These are phyloP conservation scores for Noccaea bulbosa DNA, from an alignment of 345 rosid genomes.

Conservation along the genomic window DNA sequence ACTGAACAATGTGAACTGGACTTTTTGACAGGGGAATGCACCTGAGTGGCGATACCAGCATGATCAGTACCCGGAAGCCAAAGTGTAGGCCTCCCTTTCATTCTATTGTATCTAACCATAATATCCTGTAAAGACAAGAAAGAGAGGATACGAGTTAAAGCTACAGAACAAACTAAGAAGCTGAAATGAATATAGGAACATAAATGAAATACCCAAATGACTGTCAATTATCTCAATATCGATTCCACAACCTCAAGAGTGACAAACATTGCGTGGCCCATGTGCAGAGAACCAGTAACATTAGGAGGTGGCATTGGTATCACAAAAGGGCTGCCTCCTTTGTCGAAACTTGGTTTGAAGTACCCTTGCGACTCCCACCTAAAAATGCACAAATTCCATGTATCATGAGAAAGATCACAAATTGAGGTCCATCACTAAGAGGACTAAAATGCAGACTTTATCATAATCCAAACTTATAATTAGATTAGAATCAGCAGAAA, in stretches of 20 bases:
- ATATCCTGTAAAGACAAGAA: slow-evolving; percentile 47
- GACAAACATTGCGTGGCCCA: slow-evolving; percentile 99
- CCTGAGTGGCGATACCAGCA: slow-evolving; percentile 99
- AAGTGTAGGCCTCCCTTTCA: slow-evolving; percentile 95
- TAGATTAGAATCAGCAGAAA: slow-evolving; percentile 16
- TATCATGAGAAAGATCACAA: neutral
- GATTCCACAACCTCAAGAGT: slow-evolving; percentile 83
- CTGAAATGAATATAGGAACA: slow-evolving; percentile 14
- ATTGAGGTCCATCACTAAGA: no score
- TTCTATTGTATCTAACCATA: slow-evolving; percentile 86
- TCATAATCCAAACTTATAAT: neutral
- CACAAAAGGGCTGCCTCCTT: slow-evolving; percentile 80
- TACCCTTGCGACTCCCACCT: slow-evolving; percentile 99
- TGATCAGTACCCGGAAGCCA: slow-evolving; percentile 99
- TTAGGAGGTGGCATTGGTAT: slow-evolving; percentile 98
- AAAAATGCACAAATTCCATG: slow-evolving; percentile 30
- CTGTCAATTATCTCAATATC: slow-evolving; percentile 35
- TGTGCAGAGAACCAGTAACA: slow-evolving; percentile 95
- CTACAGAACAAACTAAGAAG: slow-evolving; percentile 29
- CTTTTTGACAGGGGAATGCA: slow-evolving; percentile 38
- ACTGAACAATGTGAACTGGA: slow-evolving; percentile 10
- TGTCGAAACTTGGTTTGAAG: slow-evolving; percentile 76
- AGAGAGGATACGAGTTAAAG: slow-evolving; percentile 19
- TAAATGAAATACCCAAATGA: slow-evolving; percentile 42
- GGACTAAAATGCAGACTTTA: no score